Evolutionary conservation across 257 asterid species (phyloP).

Genomic region (Primulina tabacum): DNA sequence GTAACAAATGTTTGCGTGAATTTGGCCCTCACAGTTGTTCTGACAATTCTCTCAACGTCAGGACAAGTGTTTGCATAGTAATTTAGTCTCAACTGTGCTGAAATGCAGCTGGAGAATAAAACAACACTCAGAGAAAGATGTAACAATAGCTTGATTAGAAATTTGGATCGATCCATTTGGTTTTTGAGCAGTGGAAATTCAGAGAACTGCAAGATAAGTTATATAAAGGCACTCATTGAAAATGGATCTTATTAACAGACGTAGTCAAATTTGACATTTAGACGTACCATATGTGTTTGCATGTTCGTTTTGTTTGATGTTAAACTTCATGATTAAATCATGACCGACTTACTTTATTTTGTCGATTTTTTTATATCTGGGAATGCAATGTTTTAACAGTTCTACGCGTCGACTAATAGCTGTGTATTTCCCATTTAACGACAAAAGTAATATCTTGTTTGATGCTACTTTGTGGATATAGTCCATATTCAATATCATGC

Average conservation of each 20-base stretch:
- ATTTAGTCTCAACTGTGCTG: conserved; percentile 37
- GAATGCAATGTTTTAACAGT: neutral
- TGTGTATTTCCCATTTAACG: neutral
- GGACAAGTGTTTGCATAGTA: conserved; percentile 42
- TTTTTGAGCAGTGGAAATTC: neutral
- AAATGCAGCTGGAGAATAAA: conserved; percentile 25
- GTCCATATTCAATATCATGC: no score
- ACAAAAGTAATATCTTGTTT: no score
- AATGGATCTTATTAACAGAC: no score
- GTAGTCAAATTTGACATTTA: neutral
- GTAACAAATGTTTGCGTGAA: conserved; percentile 45
- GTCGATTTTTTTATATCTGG: no score
- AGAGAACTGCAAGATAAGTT: no score
- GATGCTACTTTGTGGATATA: no score
- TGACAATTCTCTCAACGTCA: conserved; percentile 40
- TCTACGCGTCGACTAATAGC: neutral
- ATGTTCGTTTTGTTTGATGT: no score
- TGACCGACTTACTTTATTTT: neutral
- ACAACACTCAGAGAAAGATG: neutral
- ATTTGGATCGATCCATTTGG: neutral
- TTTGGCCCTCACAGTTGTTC: conserved; percentile 33
- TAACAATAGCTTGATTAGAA: neutral
- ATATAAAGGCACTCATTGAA: neutral
- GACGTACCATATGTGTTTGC: no score
- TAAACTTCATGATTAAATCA: no score